phyloP scores from a whole-genome alignment of 306 rosid species.

The Echinosophora koreensis region DNA sequence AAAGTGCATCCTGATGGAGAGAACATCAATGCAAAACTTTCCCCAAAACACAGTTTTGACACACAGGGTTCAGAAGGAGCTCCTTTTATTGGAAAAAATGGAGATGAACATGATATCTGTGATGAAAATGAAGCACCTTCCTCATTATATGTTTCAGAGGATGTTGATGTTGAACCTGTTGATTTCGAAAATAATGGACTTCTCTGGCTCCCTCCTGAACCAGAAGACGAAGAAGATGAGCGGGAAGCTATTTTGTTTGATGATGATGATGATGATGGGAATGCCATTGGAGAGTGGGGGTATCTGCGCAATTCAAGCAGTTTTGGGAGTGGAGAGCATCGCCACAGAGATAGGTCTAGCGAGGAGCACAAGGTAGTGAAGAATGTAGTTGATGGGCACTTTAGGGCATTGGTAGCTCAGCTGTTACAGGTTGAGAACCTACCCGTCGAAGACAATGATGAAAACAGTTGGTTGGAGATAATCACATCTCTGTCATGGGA shows the following conservation, averaged over 20 bases:
- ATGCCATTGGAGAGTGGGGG: slow-evolving; percentile 83
- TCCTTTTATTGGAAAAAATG: slow-evolving; percentile 51
- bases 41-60: slow-evolving; percentile 62
- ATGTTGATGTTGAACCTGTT: slow-evolving; percentile 74
- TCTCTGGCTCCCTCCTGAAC: slow-evolving; percentile 99
- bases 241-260: slow-evolving; percentile 69
- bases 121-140: slow-evolving; percentile 75
- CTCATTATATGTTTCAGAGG: slow-evolving; percentile 63
- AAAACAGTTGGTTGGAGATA: slow-evolving; percentile 88
- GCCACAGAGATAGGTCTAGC: slow-evolving; percentile 66
- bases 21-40: slow-evolving; percentile 46
- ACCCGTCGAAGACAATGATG: slow-evolving; percentile 66
- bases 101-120: slow-evolving; percentile 66
- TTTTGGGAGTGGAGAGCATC: slow-evolving; percentile 80
- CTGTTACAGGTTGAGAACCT: slow-evolving; percentile 89
- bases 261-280: slow-evolving; percentile 74
- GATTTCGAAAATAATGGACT: slow-evolving; percentile 94
- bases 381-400: slow-evolving; percentile 94
- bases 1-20: slow-evolving; percentile 62
- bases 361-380: slow-evolving; percentile 86
- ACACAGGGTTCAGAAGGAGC: slow-evolving; percentile 61
- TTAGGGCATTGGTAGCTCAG: slow-evolving; percentile 93
- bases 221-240: slow-evolving; percentile 96
- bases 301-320: slow-evolving; percentile 68
- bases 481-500: slow-evolving; percentile 92